These are phyloP conservation scores for Jaenimonas drosophilae DNA, from an alignment of 208 protist genomes.

Conservation along the genomic window DNA sequence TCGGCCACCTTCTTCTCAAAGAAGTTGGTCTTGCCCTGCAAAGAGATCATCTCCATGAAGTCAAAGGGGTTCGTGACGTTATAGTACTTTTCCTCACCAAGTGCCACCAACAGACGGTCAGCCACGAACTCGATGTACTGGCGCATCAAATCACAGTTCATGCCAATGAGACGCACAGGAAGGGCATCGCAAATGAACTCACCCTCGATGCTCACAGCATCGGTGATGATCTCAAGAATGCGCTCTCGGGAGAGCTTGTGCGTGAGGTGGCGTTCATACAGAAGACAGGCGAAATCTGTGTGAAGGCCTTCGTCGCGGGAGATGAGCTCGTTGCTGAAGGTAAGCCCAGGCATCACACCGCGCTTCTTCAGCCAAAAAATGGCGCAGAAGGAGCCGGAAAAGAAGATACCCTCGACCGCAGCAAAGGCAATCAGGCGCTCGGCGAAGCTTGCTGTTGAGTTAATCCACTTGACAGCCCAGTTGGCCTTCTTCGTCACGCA, in stretches of 20 bases:
- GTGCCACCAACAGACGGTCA: constrained; percentile 95
- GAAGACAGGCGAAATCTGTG: constrained; percentile 98
- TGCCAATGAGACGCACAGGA: constrained; percentile 98
- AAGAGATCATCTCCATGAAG: constrained; percentile 99
- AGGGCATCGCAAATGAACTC: constrained; percentile 97
- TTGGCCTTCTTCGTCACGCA: constrained; percentile 97
- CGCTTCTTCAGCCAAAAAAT: constrained; percentile 99
- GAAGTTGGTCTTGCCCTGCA: constrained; percentile 99
- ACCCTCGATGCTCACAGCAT: constrained; percentile 95
- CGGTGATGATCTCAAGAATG: constrained; percentile 86
- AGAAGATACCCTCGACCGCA: constrained; percentile 99
- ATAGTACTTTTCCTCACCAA: constrained; percentile 95
- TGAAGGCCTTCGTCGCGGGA: constrained; percentile 98
- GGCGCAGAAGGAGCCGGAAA: constrained; percentile 97
- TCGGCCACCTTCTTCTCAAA: constrained; percentile 99
- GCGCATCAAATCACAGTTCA: constrained; percentile 97
- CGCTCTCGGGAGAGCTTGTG: constrained; percentile 83
- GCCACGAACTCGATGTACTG: constrained; percentile 99
- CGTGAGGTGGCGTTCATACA: constrained; percentile 92
- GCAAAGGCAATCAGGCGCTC: constrained; percentile 98
- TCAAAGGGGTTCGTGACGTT: constrained; percentile 98
- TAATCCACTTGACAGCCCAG: constrained; percentile 95
- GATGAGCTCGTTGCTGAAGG: constrained; percentile 99
- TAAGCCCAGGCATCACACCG: constrained; percentile 98
- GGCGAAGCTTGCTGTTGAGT: constrained; percentile 76